Evolutionary conservation across 2,329 filamentous ascomycete species (phyloP), one percentile per base, ranked within the genome.

Genomic region (Aphanoascus verrucosus): DNA sequence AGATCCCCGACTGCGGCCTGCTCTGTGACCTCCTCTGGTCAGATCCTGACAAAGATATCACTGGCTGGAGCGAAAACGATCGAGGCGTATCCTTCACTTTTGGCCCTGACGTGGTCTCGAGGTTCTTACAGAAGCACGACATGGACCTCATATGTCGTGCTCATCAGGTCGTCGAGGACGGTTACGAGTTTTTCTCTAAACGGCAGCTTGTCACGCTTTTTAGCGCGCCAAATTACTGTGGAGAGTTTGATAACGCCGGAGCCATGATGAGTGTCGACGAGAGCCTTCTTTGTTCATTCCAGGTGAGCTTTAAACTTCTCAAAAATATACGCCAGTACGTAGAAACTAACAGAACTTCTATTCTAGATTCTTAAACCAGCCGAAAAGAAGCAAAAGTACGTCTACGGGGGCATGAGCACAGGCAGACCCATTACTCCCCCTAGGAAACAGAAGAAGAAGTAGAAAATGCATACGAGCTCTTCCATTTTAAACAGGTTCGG

Each of bases 341-440:
- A 35, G 19, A 23, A 51, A 53, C 60, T 60, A 57, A 58, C 42
- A 19, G 55, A 50, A 44, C 49, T 48, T 46, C 42, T n/a, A 34
- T 45, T 52, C 28, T 63, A 94, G 88, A 97, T 98, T 70, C 80
- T 98, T 77, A 98, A 97, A 79, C 93, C 93, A 68, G 93, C 93
- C 73, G 93, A 98, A 82, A 98, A 98, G 85, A 98, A 98, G 85
- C 91, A 96, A 88, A 97, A 97, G 90, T 97, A 94, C 79, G 90
- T 94, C 70, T 80, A 83, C 76, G 78, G 78, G 76, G 78, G 80
- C 76, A 78, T 85, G 73, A 83, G 80, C 75, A 79, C 79, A 75
- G 78, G 80, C 77, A 80, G 78, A 76, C 79, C 81, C 72, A 77
- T 80, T 73, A 83, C 81, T 79, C 77, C 82, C 78, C 80, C 82